Percentiles rank a stretch among this genome's conserved stretches.
phyloP scores from a whole-genome alignment of 148 eudicot species.

The Vaccinium corymbosum region DNA sequence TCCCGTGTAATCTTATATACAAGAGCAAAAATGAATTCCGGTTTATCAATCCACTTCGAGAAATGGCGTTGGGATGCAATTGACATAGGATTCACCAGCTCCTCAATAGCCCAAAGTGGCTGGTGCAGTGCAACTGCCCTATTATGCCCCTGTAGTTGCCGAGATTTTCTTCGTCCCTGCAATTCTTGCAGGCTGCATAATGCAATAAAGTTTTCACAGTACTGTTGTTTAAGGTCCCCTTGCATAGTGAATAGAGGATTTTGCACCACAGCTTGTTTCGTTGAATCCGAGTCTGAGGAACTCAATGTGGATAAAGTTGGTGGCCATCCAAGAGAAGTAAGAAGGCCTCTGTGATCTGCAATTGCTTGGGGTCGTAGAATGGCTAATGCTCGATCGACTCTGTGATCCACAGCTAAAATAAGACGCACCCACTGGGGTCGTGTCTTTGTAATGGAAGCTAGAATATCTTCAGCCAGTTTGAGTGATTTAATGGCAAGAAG shows the following conservation, averaged over 20 bases:
- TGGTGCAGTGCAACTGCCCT: constrained; percentile 49
- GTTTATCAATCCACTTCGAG: constrained; percentile 81
- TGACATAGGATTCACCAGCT: constrained; percentile 78
- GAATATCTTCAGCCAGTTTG: constrained; percentile 57
- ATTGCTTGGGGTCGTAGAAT: constrained; percentile 87
- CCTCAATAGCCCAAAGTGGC: constrained; percentile 96
- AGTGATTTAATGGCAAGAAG: constrained; percentile 60
- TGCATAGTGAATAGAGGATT: constrained; percentile 79
- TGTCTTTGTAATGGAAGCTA: constrained; percentile 52
- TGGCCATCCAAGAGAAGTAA: constrained; percentile 89
- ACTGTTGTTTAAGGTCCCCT: constrained; percentile 71
- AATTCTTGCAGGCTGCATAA: constrained; percentile 78
- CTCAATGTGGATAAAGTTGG: constrained; percentile 65
- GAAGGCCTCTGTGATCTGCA: constrained; percentile 86
- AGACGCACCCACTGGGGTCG: constrained; percentile 81
- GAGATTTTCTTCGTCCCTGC: constrained; percentile 70
- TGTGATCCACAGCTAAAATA: constrained; percentile 82
- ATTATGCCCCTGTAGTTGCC: constrained; percentile 74
- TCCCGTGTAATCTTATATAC: constrained; percentile 79
- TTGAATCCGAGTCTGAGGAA: constrained; percentile 42
- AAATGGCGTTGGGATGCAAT: constrained; percentile 78
- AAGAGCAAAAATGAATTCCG: constrained; percentile 89
- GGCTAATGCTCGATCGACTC: constrained; percentile 84
- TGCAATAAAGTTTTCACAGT: constrained; percentile 76
- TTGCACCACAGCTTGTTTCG: constrained; percentile 39